These are phyloP conservation scores for Viridothelium virens DNA, from an alignment of 495 filamentous ascomycete genomes.

Conservation along the genomic window DNA sequence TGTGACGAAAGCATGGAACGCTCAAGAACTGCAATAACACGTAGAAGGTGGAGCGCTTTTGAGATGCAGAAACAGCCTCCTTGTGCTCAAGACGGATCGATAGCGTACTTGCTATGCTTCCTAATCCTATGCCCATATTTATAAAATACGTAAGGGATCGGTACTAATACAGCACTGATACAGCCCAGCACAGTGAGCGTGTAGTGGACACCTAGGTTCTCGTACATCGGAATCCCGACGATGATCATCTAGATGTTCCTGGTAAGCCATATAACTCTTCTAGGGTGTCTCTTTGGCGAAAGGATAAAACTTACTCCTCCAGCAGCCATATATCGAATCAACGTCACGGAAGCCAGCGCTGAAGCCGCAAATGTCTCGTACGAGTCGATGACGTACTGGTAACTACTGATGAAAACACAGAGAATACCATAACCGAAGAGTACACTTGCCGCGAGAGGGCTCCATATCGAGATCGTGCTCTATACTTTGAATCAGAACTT, in stretches of 20 bases:
- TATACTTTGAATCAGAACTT: conserved; percentile 14
- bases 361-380: conserved; percentile 31
- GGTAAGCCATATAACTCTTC: too few relatives aligned
- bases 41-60: background rate
- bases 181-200: conserved; percentile 49
- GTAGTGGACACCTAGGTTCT: conserved; percentile 48
- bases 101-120: conserved; percentile 41
- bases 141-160: conserved; percentile 50
- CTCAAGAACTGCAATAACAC: background rate
- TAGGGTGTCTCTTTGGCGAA: too few relatives aligned
- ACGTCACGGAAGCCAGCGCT: conserved; percentile 27
- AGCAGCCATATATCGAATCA: conserved; percentile 31
- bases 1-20: background rate
- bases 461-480: conserved; percentile 47
- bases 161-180: conserved; percentile 45
- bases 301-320: conserved; percentile 24
- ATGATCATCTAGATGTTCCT: conserved; percentile 27
- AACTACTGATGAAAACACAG: conserved; percentile 37
- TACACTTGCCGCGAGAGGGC: conserved; percentile 41
- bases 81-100: conserved; percentile 2
- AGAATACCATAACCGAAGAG: conserved; percentile 48
- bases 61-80: background rate
- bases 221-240: conserved; percentile 45
- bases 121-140: conserved; percentile 44
- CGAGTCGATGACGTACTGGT: conserved; percentile 33